Base-by-base conservation (phyloP, 1,139 yeast genomes). In the Candida frijolesensis region DNA sequence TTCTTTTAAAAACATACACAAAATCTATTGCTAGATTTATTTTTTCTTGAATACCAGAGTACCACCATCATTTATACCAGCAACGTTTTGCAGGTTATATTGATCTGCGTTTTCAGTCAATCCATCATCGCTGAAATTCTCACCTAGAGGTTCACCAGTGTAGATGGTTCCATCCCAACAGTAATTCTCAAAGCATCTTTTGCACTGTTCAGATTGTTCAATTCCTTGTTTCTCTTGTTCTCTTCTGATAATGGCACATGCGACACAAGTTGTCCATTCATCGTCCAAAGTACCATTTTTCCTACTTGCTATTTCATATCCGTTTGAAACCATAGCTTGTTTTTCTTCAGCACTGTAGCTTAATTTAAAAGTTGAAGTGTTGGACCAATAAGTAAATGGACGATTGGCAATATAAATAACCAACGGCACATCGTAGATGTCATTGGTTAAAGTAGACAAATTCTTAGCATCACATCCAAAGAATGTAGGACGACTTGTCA, bases 401-500 rank as follows among this genome's bases (percentile, higher is more conserved):
- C 79, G 63, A 59, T 74, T 75, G 33, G 78, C 76, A 19, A 71
- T 56, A 55, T 74, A 74, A 10, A 74, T 60, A 16, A 75, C 67
- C 25, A 75, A 52, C 0, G 80, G 80, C 16, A 76, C 70, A 43
- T 68, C 64, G 3, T 64, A 69, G 11, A 63, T 69, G 53, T 72
- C 74, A 30, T 68, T 67, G 1, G 59, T 54, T 51, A 76, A 64
- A 8, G 67, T 65, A 1, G 79, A 66, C 56, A 72, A 60, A 56
- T 75, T 74, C 4, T 57, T 55, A 7, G 77, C 79, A 52, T 73
- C 69, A 59, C 80, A 75, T 2, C 80, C 80, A 52, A 75, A 74
- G 54, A 75, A 75, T 0, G 76, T 68, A 29, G 80, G 80, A 55
- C 61, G 69, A 7, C 78, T 68, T 2, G 79, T 72, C 54, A 75